These are phyloP conservation scores for Hamamelis virginiana DNA, from an alignment of 164 flowering plant genomes.

Conservation along the genomic window DNA sequence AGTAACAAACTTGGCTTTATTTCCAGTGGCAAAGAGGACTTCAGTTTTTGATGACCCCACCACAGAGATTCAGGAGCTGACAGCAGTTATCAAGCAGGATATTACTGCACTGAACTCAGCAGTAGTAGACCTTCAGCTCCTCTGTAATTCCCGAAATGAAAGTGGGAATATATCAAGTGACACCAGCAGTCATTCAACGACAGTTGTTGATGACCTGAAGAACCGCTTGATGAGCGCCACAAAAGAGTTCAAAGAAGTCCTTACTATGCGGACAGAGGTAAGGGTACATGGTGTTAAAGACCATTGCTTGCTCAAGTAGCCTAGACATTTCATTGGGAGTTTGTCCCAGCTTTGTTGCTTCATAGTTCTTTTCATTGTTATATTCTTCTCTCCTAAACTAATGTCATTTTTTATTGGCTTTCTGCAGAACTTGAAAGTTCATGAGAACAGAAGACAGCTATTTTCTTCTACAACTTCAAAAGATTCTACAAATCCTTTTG, in stretches of 20 bases:
- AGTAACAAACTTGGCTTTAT: neutral
- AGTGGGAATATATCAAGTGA: constrained; percentile 70
- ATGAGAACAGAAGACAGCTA: constrained; percentile 88
- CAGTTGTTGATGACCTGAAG: constrained; percentile 92
- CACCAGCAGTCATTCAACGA: constrained; percentile 83
- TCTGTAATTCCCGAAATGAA: constrained; percentile 77
- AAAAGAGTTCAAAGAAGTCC: constrained; percentile 95
- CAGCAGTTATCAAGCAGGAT: constrained; percentile 95
- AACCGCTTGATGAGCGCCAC: constrained; percentile 91
- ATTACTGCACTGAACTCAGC: constrained; percentile 92
- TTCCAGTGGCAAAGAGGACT: constrained; percentile 94
- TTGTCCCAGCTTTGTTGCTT: no score
- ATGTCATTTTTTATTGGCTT: neutral
- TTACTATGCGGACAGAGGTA: constrained; percentile 97
- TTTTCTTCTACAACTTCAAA: constrained; percentile 76
- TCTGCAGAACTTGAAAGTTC: constrained; percentile 80
- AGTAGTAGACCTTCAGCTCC: constrained; percentile 85
- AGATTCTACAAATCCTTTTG: constrained; percentile 80
- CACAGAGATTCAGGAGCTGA: constrained; percentile 89
- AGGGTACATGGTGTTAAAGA: neutral
- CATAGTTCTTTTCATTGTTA: no score
- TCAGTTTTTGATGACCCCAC: constrained; percentile 98
- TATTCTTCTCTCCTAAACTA: no score
- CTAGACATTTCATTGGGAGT: no score
- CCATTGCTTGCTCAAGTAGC: neutral